Evolutionary conservation across 192 early-diverging fungal species (phyloP).

Genomic region (Coemansia sp.): DNA sequence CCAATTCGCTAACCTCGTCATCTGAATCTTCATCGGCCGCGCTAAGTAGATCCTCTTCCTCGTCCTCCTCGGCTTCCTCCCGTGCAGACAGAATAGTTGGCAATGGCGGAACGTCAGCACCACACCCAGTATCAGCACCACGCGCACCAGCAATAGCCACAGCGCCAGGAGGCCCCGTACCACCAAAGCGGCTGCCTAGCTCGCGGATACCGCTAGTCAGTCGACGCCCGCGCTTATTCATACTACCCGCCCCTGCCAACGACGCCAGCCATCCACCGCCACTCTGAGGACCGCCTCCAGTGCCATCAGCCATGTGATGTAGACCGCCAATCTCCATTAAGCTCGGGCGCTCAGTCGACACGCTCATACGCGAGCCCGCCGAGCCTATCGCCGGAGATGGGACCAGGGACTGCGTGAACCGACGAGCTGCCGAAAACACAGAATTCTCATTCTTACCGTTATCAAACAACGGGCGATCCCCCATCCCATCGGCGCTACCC

Average conservation of each 20-base stretch:
- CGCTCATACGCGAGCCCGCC: slow-evolving; percentile 41
- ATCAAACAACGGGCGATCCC: background rate
- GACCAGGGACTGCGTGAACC: slow-evolving; percentile 40
- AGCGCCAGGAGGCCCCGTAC: slow-evolving; percentile 5
- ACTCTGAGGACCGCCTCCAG: background rate
- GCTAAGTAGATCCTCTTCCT: background rate
- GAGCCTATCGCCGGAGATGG: background rate
- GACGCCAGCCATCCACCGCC: slow-evolving; percentile 33
- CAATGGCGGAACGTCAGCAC: slow-evolving; percentile 13
- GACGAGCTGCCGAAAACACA: slow-evolving; percentile 13
- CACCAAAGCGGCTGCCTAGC: slow-evolving; percentile 10
- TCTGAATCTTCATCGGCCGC: background rate
- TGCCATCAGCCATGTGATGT: background rate
- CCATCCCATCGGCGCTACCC: background rate
- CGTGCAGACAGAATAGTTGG: slow-evolving; percentile 40
- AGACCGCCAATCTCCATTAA: slow-evolving; percentile 37
- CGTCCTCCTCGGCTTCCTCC: slow-evolving; percentile 16
- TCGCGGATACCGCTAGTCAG: slow-evolving; percentile 26
- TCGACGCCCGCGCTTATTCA: slow-evolving; percentile 24
- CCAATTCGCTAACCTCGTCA: background rate
- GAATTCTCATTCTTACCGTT: background rate
- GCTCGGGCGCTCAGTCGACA: slow-evolving; percentile 53
- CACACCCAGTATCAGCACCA: slow-evolving; percentile 2
- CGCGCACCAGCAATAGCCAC: slow-evolving; percentile 8
- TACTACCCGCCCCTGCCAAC: slow-evolving; percentile 4